Evolutionary conservation across 768 basidiomycete species (phyloP).

Genomic region (Podaxis mareebaensis): DNA sequence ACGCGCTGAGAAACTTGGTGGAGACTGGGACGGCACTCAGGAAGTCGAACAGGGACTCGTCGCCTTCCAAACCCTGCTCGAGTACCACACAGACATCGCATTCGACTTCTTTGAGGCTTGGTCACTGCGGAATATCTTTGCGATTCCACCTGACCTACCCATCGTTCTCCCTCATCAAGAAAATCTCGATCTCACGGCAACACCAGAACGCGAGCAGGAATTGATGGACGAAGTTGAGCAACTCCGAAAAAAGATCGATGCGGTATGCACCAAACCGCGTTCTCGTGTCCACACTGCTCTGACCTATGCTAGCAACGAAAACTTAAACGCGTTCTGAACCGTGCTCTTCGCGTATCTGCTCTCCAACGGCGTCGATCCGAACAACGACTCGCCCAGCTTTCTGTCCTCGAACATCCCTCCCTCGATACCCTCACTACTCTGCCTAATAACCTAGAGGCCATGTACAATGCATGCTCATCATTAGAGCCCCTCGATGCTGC

Average conservation of each 20-base stretch:
- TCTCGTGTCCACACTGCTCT: not conserved
- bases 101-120: conserved; percentile 93
- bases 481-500: conserved; percentile 11
- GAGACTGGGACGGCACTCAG: conserved; percentile 42
- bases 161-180: conserved; percentile 78
- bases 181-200: conserved; percentile 63
- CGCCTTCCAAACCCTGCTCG: conserved; percentile 85
- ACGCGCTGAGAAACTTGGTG: conserved; percentile 43
- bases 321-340: not conserved
- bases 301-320: conserved; percentile 9
- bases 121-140: conserved; percentile 87
- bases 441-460: conserved; percentile 6
- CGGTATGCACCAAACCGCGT: conserved; percentile 64
- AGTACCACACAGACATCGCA: conserved; percentile 86
- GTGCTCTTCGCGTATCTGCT: not conserved
- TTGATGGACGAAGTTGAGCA: conserved; percentile 69
- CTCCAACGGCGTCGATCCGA: conserved; percentile 1
- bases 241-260: conserved; percentile 64
- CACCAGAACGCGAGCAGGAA: conserved; percentile 58
- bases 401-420: conserved; percentile 13
- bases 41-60: conserved; percentile 81
- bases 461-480: conserved; percentile 9
- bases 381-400: not conserved
- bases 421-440: not conserved
- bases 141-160: conserved; percentile 66